Evolutionary conservation across 768 basidiomycete species (phyloP).

Genomic region (Pisolithus microcarpus): DNA sequence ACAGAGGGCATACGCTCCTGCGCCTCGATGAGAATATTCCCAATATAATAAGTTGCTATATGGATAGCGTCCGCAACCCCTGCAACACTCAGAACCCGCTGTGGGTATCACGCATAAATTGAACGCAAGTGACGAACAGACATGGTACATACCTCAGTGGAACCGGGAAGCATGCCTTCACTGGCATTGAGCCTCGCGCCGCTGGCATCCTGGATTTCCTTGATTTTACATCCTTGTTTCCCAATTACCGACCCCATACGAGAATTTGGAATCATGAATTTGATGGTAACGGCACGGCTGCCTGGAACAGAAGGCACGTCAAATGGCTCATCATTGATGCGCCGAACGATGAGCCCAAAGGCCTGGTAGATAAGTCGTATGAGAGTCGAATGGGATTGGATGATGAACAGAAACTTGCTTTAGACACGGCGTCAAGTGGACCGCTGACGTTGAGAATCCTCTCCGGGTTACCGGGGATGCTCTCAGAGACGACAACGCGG

Average conservation of each 20-base stretch:
- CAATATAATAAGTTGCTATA: conserved; percentile 99
- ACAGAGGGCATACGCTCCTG: conserved; percentile 76
- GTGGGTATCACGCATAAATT: conserved; percentile 11
- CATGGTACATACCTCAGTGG: conserved; percentile 75
- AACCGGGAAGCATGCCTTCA: conserved; percentile 97
- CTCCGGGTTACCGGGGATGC: conserved; percentile 98
- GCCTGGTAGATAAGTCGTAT: conserved; percentile 46
- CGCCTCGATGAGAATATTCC: conserved; percentile 92
- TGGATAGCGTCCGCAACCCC: conserved; percentile 99
- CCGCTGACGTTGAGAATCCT: conserved; percentile 96
- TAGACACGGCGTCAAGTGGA: conserved; percentile 95
- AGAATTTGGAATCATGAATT: conserved; percentile 99
- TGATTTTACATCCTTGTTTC: conserved; percentile 95
- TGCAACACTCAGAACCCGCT: conserved; percentile 96
- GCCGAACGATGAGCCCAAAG: conserved; percentile 95
- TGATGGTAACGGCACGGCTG: conserved; percentile 97
- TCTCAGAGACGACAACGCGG: conserved; percentile 94
- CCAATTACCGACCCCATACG: conserved; percentile 99
- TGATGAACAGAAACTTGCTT: conserved; percentile 47
- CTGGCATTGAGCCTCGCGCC: conserved; percentile 94
- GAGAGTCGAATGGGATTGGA: conserved; percentile 1
- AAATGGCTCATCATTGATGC: conserved; percentile 99
- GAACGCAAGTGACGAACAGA: conserved; percentile 4
- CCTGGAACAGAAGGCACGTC: conserved; percentile 97
- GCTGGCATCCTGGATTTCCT: conserved; percentile 98